Percentiles rank a stretch among this genome's conserved stretches.
These are phyloP conservation scores for Nelumbo lutea DNA, from an alignment of 164 flowering plant species.

Conservation along the genomic window DNA sequence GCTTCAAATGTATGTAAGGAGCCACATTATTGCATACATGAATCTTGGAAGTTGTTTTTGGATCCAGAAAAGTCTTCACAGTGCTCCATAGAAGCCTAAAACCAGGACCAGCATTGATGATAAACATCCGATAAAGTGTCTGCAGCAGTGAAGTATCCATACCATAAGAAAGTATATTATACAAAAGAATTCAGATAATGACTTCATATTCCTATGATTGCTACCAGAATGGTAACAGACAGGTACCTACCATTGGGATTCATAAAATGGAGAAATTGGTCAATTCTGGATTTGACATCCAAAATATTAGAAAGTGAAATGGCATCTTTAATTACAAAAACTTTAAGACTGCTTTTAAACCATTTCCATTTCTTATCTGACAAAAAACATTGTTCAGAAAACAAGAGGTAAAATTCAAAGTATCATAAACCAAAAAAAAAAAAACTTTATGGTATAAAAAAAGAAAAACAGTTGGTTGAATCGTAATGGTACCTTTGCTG, in stretches of 20 bases:
- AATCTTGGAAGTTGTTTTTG: slow-evolving; percentile 82
- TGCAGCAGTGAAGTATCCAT: slow-evolving; percentile 22
- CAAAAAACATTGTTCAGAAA: too few relatives aligned
- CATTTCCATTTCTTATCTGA: too few relatives aligned
- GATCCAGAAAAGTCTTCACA: slow-evolving; percentile 77
- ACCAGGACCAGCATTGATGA: slow-evolving; percentile 96
- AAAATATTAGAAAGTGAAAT: too few relatives aligned
- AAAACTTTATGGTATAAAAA: too few relatives aligned
- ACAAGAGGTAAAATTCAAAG: too few relatives aligned
- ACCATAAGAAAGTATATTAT: background rate
- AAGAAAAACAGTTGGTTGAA: too few relatives aligned
- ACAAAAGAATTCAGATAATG: background rate
- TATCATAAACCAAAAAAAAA: too few relatives aligned
- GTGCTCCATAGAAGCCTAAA: slow-evolving; percentile 87
- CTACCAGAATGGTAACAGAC: background rate
- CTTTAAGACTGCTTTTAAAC: too few relatives aligned
- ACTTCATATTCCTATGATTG: background rate
- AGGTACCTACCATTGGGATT: background rate
- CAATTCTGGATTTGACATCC: too few relatives aligned
- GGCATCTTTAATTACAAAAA: too few relatives aligned
- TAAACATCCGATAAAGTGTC: slow-evolving; percentile 86
- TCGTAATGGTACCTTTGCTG: too few relatives aligned
- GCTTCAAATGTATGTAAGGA: background rate
- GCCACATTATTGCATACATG: slow-evolving; percentile 44
- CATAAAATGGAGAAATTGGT: too few relatives aligned